phyloP scores from a whole-genome alignment of 768 basidiomycete species.

The Mycena olivaceomarginata region DNA sequence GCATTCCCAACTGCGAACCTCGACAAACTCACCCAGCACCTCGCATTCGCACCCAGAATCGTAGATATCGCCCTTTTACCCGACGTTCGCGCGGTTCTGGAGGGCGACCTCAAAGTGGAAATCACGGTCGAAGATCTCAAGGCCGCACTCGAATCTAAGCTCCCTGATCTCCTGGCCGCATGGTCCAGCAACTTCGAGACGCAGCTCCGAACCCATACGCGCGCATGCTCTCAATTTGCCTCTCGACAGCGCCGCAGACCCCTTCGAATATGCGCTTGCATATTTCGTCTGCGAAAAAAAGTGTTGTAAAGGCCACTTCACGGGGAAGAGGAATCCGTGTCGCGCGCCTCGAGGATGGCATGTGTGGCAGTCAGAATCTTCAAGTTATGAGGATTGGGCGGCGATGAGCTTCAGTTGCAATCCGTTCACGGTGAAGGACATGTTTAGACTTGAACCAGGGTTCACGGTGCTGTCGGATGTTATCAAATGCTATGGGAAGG shows the following conservation, averaged over 20 bases:
- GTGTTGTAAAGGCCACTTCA: conserved; percentile 28
- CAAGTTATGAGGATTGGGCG: neutral
- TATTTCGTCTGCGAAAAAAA: conserved; percentile 14
- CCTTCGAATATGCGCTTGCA: conserved; percentile 21
- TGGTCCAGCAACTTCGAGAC: conserved; percentile 21
- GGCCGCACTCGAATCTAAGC: neutral
- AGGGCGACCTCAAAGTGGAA: conserved; percentile 9
- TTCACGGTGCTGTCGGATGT: conserved; percentile 17
- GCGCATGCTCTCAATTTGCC: conserved; percentile 4
- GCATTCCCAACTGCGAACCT: conserved; percentile 1
- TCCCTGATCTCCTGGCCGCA: conserved; percentile 9
- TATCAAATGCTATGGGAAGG: conserved; percentile 25
- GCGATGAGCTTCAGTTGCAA: neutral
- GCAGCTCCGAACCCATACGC: conserved; percentile 15
- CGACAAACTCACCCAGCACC: neutral
- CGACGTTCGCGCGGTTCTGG: conserved; percentile 25
- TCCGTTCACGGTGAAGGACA: neutral
- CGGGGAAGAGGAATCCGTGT: conserved; percentile 4
- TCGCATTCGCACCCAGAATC: conserved; percentile 20
- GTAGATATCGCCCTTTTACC: conserved; percentile 21
- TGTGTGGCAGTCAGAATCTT: neutral
- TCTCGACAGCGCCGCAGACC: conserved; percentile 3
- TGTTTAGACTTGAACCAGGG: neutral
- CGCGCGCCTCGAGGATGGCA: neutral
- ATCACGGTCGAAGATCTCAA: neutral